Evolutionary conservation across 371 early-diverging fungal species (phyloP), one percentile per base, ranked within the genome.

Genomic region (Dichotomocladium elegans): DNA sequence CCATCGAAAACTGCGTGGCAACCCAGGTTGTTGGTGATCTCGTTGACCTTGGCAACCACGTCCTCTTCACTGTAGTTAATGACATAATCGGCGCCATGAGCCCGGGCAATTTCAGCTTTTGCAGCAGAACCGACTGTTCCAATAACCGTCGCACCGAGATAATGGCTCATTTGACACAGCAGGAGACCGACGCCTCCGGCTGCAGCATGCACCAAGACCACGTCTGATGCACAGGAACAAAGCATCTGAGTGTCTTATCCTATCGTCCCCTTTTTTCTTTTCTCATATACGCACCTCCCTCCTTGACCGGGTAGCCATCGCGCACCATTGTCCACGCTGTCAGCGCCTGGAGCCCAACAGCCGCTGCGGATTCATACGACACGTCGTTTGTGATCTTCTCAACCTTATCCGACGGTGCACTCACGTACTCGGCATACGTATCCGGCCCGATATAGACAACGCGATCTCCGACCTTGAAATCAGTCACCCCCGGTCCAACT

Each of bases 1-100:
- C 95, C 93, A 65, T 97, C 98, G 58, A 82, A 87, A 15, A 93
- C 94, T 15, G 83, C 95, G 34, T 92, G 84, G 14, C 90, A 92
- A 10, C 94, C 94, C 49, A 85, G 62, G 10, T 86, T 86, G 33
- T 64, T 64, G 0, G 95, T 93, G 35, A 96, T 81, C 41, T 82
- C 79, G 56, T 77, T 82, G 37, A 95, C 93, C 24, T 82, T 70
- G 25, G 80, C 80, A 2, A 82, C 67, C 5, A 83, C 69, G 46
- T 87, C 77, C 48, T 88, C 84, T 27, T 73, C 65, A 0, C 79
- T 80, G 72, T 91, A 95, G 45, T 82, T 68, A 51, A 97, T 82
- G 8, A 88, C 77, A 60, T 92, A 76, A 46, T 92, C 86, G 8
- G 90, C 91, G 6, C 94, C 95, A 17, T 80, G 78, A 10, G 66